phyloP scores from a whole-genome alignment of 345 rosid species.

The Brassica cretica region DNA sequence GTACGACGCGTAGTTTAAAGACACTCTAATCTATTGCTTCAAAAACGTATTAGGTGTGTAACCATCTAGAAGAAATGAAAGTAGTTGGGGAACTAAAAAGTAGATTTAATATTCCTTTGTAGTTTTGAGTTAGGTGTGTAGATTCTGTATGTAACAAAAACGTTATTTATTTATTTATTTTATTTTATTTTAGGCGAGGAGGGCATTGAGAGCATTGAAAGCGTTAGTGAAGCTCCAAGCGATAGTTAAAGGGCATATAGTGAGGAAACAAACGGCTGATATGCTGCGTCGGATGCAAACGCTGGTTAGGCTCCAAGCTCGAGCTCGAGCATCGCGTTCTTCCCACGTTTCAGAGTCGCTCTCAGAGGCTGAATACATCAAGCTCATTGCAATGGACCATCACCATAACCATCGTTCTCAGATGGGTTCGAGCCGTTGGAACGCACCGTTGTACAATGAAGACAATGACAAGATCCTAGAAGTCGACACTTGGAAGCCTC shows the following conservation, averaged over 20 bases:
- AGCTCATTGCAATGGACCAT: constrained; percentile 39
- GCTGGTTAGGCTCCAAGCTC: constrained; percentile 68
- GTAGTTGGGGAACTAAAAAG: neutral
- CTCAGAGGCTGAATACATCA: constrained; percentile 37
- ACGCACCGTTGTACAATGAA: constrained; percentile 30
- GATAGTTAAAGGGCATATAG: constrained; percentile 84
- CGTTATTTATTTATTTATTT: neutral
- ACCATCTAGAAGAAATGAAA: neutral
- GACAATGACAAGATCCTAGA: constrained; percentile 85
- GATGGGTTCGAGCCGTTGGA: constrained; percentile 60
- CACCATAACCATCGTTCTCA: constrained; percentile 37
- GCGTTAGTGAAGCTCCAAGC: constrained; percentile 97
- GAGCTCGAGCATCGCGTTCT: constrained; percentile 68
- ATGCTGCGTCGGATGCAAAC: constrained; percentile 90
- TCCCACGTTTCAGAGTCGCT: constrained; percentile 53
- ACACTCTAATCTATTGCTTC: neutral
- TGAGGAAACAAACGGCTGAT: constrained; percentile 80
- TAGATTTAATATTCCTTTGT: neutral
- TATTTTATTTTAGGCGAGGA: constrained; percentile 59
- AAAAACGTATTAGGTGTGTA: neutral
- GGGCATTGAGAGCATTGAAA: constrained; percentile 87
- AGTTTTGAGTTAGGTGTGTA: neutral
- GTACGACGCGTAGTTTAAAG: neutral
- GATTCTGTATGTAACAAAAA: neutral
- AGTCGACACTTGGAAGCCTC: constrained; percentile 97